Base-by-base conservation (phyloP, 768 basidiomycete genomes). In the Lactarius hatsudake region DNA sequence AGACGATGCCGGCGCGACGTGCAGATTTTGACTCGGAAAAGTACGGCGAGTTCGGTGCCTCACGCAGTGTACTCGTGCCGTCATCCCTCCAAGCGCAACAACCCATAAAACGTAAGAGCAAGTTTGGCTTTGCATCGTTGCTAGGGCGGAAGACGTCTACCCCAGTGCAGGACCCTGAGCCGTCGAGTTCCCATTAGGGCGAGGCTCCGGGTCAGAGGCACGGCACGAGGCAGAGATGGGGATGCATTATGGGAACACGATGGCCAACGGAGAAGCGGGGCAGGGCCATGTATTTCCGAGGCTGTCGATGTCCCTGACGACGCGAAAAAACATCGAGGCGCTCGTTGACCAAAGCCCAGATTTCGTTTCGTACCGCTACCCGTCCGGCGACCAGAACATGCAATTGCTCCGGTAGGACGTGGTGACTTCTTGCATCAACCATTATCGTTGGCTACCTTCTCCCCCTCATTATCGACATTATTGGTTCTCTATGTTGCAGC, bases 301-400 rank as follows among this genome's bases (percentile, higher is more conserved):
- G 61, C 80, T 87, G 81, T 90, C 89, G 51, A 79, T 70, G 69
- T 62, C 64, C 10, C 55, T 86, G 23, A 81, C 82, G 12, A 87
- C 88, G 20, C 83, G 87, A 64, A 92, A 87, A 79, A 86, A 86
- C 57, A 80, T 92, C 63, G 90, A 91, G 71, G 86, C 88, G 71
- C 81, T 91, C 26, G 90, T 94, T n/a, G 83, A 88, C n/a, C 93
- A 91, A 76, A 91, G 93, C 74, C 77, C 84, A 3, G 90, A 93
- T 20, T 94, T 94, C 73, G 87, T 94, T 67, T 90, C 92, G 4
- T 93, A 94, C 75, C 86, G 92, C 48, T 94, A 94, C 76, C 93
- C 93, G 8, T 93, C 91, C 17, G 84, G 81, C 69, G 87, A 90
- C 71, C 87, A 90, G 71, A 85, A 83, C 45, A 72, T 89, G 69